Evolutionary conservation across 768 basidiomycete genomes (phyloP), one percentile per base, ranked within the genome.

Genomic region (Serendipita sp.): DNA sequence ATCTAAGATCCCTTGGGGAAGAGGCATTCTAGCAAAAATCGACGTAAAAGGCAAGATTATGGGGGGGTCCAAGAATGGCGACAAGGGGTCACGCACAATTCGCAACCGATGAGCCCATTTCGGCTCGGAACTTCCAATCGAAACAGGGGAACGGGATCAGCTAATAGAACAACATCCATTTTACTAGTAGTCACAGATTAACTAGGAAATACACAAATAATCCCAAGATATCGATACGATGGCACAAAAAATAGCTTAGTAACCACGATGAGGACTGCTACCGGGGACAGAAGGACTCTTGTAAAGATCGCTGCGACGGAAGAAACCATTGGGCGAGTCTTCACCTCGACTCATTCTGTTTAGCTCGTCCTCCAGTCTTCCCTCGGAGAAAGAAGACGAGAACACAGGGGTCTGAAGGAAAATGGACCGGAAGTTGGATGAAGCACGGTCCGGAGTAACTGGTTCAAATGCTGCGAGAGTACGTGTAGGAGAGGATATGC

Each of bases 1-100:
- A 68, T 89, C 82, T 47, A 96, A 79, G 46, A 96, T 80, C 7
- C 11, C 32, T 32, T 54, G 13, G 10, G 53, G 53, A 11, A 54
- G 28, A 11, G 53, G 53, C 53, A 54, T 54, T 11, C 11, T 11
- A 16, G 28, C 15, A 30, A 54, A 30, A 54, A 30, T 54, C 53
- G 11, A 54, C 16, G 53, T 54, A 24, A 24, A 24, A 24, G 24
- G 24, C 24, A 24, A 24, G 24, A 24, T 24, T 24, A 24, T 24
- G 24, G 24, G 24, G 24, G 24, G 24, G 24, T 24, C 24, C 24
- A 24, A 24, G 24, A 24, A 24, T 24, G 24, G 24, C 24, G 24
- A 24, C 24, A 24, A 24, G 0, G 24, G 24, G 24, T 24, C 24
- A 24, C 24, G 24, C 24, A 24, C 24, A 24, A 24, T 24, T 24